These are phyloP conservation scores for Orbilia javanica DNA, from an alignment of 2,329 filamentous ascomycete species.

Conservation along the genomic window DNA sequence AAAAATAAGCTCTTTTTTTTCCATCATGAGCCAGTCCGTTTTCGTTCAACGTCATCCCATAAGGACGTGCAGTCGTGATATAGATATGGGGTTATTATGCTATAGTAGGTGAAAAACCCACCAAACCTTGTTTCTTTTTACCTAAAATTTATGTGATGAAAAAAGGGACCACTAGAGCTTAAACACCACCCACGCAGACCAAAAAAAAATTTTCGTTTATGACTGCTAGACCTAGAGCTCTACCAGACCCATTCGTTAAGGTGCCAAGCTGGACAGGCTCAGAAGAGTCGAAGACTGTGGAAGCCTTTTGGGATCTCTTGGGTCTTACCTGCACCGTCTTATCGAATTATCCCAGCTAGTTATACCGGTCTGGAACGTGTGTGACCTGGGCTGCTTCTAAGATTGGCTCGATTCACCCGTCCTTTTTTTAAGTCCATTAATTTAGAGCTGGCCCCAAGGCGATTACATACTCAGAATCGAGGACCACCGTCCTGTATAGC, in stretches of 20 bases:
- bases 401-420: conserved; percentile 42
- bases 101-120: conserved; percentile 14
- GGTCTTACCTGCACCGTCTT: background rate
- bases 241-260: conserved; percentile 14
- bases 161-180: conserved; percentile 32
- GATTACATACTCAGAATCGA: background rate
- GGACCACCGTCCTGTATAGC: conserved; percentile 18
- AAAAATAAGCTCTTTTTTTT: conserved; percentile 45
- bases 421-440: background rate
- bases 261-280: conserved; percentile 21
- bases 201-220: conserved; percentile 31
- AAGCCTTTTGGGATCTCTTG: conserved; percentile 20
- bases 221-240: conserved; percentile 41
- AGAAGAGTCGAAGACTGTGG: conserved; percentile 24
- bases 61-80: conserved; percentile 30
- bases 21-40: conserved; percentile 23
- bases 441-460: background rate
- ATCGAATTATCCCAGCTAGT: conserved; percentile 7
- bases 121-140: conserved; percentile 55
- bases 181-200: conserved; percentile 34
- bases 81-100: conserved; percentile 20
- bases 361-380: conserved; percentile 30
- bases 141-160: conserved; percentile 56
- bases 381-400: conserved; percentile 45
- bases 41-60: conserved; percentile 54